Evolutionary conservation across 176 grass and related monocot genomes (phyloP).

Genomic region (bread wheat (Triticum aestivum)): IWGSC_CS_RefSeq_v2.1 NC_057797.1:1418606-1419105

Average conservation of each 20-base stretch:
- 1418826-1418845: neutral
- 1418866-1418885: neutral
- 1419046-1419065: neutral
- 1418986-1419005: neutral
- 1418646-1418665: neutral
- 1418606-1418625: neutral
- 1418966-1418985: neutral
- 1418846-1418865: constrained; percentile 6
- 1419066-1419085: neutral
- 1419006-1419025: neutral
- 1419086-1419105: neutral
- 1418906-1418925: neutral
- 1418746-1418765: neutral
- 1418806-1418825: neutral
- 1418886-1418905: neutral
- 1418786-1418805: neutral
- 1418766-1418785: constrained; percentile 12
- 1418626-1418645: neutral
- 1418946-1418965: neutral
- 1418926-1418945: neutral
- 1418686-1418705: constrained; percentile 4
- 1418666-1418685: neutral
- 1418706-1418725: constrained; percentile 15
- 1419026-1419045: constrained; percentile 5
- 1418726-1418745: constrained; percentile 8